These are phyloP conservation scores for Arachis stenosperma DNA, from an alignment of 306 rosid species.

Conservation along the genomic window DNA sequence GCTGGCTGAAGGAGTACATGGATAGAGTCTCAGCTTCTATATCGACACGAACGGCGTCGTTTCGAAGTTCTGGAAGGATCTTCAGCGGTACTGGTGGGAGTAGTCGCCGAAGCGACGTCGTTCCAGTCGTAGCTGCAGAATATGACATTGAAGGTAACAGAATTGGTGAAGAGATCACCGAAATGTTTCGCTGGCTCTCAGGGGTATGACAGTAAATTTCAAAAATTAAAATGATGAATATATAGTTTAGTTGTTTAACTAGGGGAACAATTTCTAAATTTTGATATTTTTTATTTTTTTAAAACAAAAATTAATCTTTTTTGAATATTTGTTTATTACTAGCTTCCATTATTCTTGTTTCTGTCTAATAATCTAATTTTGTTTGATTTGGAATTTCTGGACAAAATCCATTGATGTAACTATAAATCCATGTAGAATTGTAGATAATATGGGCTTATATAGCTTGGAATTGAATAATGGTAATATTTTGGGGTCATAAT, in stretches of 20 bases:
- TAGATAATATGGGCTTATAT: neutral
- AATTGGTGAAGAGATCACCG: slow-evolving; percentile 81
- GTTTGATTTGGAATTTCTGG: slow-evolving; percentile 5
- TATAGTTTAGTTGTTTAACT: slow-evolving; percentile 2
- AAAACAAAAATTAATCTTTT: neutral
- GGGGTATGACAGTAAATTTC: slow-evolving; percentile 75
- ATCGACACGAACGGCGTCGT: slow-evolving; percentile 72
- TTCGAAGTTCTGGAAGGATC: slow-evolving; percentile 82
- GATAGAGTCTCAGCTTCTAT: slow-evolving; percentile 71
- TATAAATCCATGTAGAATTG: slow-evolving; percentile 25
- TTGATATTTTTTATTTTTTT: slow-evolving; percentile 9
- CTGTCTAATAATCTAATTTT: neutral
- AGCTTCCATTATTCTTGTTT: neutral
- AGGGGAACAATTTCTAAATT: slow-evolving; percentile 8
- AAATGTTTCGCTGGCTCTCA: slow-evolving; percentile 88
- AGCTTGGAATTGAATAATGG: slow-evolving; percentile 14
- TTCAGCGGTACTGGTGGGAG: slow-evolving; percentile 67
- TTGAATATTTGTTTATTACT: slow-evolving; percentile 19
- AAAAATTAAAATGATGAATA: neutral
- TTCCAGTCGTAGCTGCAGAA: slow-evolving; percentile 44
- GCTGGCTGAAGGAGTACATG: slow-evolving; percentile 81
- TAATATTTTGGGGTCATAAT: neutral
- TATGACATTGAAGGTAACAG: slow-evolving; percentile 63
- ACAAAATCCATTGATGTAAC: slow-evolving; percentile 14
- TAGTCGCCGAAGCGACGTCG: slow-evolving; percentile 70